Percentiles rank a stretch among this genome's conserved stretches.
Evolutionary conservation across 306 rosid genomes (phyloP).

Genomic region (Lathyrus oleraceus): DNA sequence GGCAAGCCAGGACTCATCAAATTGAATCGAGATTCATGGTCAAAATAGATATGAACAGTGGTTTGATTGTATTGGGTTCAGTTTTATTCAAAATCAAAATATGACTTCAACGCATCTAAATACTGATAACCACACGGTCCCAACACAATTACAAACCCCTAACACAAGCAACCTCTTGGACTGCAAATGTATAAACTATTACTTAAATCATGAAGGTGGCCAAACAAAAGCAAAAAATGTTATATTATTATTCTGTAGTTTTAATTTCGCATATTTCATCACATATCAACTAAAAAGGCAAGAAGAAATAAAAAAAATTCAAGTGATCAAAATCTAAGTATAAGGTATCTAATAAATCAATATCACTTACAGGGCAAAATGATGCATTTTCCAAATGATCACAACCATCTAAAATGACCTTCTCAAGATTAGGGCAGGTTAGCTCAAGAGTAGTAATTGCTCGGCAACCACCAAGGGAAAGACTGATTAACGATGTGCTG

Average conservation of each 20-base stretch:
- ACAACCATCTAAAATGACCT: conserved; percentile 92
- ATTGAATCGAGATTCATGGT: not conserved
- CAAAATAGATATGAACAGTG: not conserved
- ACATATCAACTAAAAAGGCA: conserved; percentile 22
- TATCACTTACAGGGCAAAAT: conserved; percentile 81
- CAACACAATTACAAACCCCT: conserved; percentile 13
- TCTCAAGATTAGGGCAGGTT: conserved; percentile 80
- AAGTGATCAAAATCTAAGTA: not conserved
- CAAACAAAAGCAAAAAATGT: conserved; percentile 21
- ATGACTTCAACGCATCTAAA: not conserved
- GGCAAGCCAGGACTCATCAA: not conserved
- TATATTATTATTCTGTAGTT: not conserved
- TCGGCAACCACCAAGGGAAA: conserved; percentile 96
- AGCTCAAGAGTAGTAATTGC: conserved; percentile 75
- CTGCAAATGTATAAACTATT: conserved; percentile 3
- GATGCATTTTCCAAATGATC: conserved; percentile 88
- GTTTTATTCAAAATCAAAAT: not conserved
- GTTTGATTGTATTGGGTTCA: not conserved
- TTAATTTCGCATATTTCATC: conserved; percentile 14
- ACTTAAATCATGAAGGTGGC: conserved; percentile 5
- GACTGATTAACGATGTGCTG: conserved; percentile 74
- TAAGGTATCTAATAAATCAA: conserved; percentile 13
- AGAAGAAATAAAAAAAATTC: not conserved
- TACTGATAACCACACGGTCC: not conserved
- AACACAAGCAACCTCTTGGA: conserved; percentile 22